Conservation (phyloP, 495 filamentous ascomycete species). For the Hyaloscypha finlandica region DNA sequence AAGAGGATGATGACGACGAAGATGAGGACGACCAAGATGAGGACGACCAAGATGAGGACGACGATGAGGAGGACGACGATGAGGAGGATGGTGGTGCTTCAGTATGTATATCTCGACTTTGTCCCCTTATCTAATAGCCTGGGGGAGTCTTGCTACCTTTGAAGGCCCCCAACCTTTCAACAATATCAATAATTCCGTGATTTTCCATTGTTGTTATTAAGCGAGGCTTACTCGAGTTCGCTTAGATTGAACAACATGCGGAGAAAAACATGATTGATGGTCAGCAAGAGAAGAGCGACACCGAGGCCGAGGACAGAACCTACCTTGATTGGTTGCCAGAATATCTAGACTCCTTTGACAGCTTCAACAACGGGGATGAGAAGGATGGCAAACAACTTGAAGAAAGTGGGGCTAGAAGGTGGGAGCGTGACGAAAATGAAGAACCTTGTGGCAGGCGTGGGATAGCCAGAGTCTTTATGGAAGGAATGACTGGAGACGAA, state of each 20-base stretch:
- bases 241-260: no score
- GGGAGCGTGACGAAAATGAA: not conserved
- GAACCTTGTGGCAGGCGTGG: not conserved
- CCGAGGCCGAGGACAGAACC: not conserved
- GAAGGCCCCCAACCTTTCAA: no score
- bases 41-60: not conserved
- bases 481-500: conserved; percentile 9
- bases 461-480: conserved; percentile 4
- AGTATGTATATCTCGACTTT: no score
- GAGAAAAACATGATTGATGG: no score
- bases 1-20: not conserved
- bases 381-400: not conserved
- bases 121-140: no score
- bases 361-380: not conserved
- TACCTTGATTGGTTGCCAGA: not conserved
- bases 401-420: not conserved
- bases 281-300: no score
- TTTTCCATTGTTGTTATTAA: no score
- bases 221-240: no score
- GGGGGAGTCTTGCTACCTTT: no score
- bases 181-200: no score
- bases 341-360: not conserved
- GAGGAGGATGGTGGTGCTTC: not conserved
- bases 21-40: not conserved
- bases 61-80: not conserved